Evolutionary conservation across 305 asterid species (phyloP), one percentile per base, ranked within the genome.

Genomic region (Fraxinus baroniana): DNA sequence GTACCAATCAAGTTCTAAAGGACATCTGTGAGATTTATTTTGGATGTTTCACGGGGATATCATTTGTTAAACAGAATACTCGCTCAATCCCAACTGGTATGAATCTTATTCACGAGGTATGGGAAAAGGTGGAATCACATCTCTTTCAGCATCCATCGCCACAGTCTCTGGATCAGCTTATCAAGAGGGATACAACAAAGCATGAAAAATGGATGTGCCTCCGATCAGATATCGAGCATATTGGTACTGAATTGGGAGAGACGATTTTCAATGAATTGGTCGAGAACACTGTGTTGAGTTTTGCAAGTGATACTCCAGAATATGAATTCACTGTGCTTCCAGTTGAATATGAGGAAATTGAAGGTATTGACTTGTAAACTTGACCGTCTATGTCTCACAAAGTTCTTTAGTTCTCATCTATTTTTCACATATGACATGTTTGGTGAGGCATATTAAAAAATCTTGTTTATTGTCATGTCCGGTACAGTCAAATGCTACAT

Each of bases 31-130:
- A 89, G 78, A 82, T 37, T 80, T 90, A 87, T 83, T 94, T 94
- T n/a, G 97, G 94, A 49, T 88, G 88, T 86, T 86, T 85, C 78
- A 78, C 86, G 7, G 84, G 89, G 76, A 78, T 80, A 75, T 86
- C 94, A 77, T 74, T 41, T 30, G 80, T 72, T 80, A 88, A 89
- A 80, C 85, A 76, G 83, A 89, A 76, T 62, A 84, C 84, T 66
- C 89, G 75, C 37, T 89, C 88, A n/a, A 86, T 86, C 68, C 99
- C 98, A 3, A 88, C 71, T 24, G 96, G 97, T 78, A 92, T 92
- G 96, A 90, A 92, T 88, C 96, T 97, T 71, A 97, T 97, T 83
- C 83, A 89, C 4, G 94, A 92, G 89, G 83, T 97, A 82, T 97
- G 99, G 99, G 78, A 75, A 80, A 90, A 84, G 70, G 95, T 97